Conservation (phyloP, 106 monocot species). For the Hemerocallis citrina region DNA sequence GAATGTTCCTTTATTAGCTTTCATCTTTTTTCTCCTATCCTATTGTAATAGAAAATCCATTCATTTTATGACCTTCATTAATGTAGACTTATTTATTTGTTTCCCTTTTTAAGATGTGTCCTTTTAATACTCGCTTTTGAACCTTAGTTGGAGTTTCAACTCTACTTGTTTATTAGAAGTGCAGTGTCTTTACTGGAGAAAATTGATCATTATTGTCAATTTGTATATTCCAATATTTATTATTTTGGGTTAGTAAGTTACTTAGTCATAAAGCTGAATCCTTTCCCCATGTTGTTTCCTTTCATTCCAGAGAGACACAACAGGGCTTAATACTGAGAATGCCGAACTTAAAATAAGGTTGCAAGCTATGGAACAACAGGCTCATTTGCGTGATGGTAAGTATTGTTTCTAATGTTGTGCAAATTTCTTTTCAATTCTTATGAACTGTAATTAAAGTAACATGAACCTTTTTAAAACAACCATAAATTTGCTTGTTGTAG, state of each 20-base stretch:
- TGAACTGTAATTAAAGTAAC: too few species aligned
- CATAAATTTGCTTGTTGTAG: too few species aligned
- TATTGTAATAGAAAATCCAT: neutral
- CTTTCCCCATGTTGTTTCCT: neutral
- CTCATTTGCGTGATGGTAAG: slow-evolving; percentile 49
- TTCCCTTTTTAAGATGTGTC: too few species aligned
- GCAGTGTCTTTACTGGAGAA: neutral
- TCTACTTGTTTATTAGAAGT: neutral
- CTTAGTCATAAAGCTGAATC: neutral
- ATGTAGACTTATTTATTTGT: too few species aligned
- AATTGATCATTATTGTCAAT: neutral
- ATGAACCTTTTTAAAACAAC: too few species aligned
- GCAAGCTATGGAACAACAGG: slow-evolving; percentile 64
- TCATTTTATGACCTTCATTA: neutral
- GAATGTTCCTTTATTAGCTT: too few species aligned
- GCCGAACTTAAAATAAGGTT: slow-evolving; percentile 44
- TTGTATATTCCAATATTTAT: too few species aligned
- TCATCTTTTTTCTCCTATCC: too few species aligned
- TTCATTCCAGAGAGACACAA: slow-evolving; percentile 53
- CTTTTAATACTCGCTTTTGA: too few species aligned
- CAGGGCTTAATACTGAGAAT: slow-evolving; percentile 48
- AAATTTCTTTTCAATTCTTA: too few species aligned
- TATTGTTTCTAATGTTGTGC: neutral
- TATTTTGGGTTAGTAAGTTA: too few species aligned
- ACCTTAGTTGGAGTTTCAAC: neutral